Conservation (phyloP, 2,329 filamentous ascomycete genomes). For the Parascedosporium putredinis region DNA sequence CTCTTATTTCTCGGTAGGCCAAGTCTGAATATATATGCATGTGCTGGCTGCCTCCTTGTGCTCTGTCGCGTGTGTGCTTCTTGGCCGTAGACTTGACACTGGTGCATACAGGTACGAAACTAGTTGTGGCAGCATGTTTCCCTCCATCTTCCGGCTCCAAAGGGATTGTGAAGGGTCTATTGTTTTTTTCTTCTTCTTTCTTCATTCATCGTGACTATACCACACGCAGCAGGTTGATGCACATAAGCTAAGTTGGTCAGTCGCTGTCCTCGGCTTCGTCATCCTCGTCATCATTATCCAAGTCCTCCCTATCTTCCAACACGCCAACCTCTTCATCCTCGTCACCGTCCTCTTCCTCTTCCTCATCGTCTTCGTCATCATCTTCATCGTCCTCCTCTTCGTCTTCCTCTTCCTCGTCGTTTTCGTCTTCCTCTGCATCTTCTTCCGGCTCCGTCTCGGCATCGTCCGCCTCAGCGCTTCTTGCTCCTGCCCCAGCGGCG, state of each 20-base stretch:
- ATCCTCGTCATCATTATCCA: slow-evolving; percentile 33
- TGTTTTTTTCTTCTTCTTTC: too few species aligned
- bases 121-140: too few species aligned
- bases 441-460: slow-evolving; percentile 34
- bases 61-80: too few species aligned
- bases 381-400: slow-evolving; percentile 18
- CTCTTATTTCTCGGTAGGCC: too few species aligned
- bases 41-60: too few species aligned
- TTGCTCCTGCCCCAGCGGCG: slow-evolving; percentile 22
- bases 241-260: background rate
- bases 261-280: slow-evolving; percentile 34
- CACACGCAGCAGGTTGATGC: too few species aligned
- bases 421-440: slow-evolving; percentile 38
- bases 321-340: slow-evolving; percentile 9
- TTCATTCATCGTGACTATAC: too few species aligned
- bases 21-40: too few species aligned
- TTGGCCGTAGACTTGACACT: too few species aligned
- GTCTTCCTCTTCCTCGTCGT: slow-evolving; percentile 24
- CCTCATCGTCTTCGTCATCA: slow-evolving; percentile 9
- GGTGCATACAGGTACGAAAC: too few species aligned
- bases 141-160: too few species aligned
- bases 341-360: slow-evolving; percentile 9
- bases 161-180: background rate
- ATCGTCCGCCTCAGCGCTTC: slow-evolving; percentile 22
- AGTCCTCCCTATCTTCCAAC: slow-evolving; percentile 22